Percentiles rank a stretch among this genome's conserved stretches.
These are phyloP conservation scores for Sanghuangporus baumii DNA, from an alignment of 1,284 basidiomycete genomes.

Conservation along the genomic window DNA sequence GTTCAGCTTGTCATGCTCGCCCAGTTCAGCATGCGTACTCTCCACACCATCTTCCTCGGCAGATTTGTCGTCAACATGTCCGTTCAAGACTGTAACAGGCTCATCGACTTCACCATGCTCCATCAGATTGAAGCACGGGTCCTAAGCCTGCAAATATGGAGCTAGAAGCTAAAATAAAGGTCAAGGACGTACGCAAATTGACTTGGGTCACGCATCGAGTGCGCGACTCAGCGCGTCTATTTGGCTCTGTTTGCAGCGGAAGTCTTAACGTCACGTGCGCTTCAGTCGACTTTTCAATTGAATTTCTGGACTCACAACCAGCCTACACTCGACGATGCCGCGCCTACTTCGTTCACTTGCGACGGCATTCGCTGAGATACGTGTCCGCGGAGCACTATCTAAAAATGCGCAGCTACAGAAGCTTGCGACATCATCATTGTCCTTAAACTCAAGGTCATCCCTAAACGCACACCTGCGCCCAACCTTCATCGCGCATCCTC, in stretches of 20 bases:
- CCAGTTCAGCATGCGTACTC: background rate
- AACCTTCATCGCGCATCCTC: conserved; percentile 11
- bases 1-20: background rate
- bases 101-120: background rate
- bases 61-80: background rate
- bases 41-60: background rate
- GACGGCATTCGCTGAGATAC: conserved; percentile 8
- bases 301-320: background rate
- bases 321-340: conserved; percentile 2
- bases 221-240: conserved; percentile 1
- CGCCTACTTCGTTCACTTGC: conserved; percentile 9
- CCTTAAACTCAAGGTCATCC: background rate
- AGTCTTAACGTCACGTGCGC: background rate
- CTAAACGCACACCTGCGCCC: conserved; percentile 11
- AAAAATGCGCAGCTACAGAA: background rate
- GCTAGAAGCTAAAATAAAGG: background rate
- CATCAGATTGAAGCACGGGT: background rate
- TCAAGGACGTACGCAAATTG: background rate
- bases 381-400: background rate
- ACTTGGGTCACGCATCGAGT: background rate
- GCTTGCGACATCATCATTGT: background rate
- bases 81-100: background rate
- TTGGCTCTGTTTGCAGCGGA: background rate
- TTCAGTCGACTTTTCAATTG: background rate
- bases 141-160: background rate